Evolutionary conservation across 2,329 filamentous ascomycete species (phyloP).

Genomic region (Zymoseptoria brevis): DNA sequence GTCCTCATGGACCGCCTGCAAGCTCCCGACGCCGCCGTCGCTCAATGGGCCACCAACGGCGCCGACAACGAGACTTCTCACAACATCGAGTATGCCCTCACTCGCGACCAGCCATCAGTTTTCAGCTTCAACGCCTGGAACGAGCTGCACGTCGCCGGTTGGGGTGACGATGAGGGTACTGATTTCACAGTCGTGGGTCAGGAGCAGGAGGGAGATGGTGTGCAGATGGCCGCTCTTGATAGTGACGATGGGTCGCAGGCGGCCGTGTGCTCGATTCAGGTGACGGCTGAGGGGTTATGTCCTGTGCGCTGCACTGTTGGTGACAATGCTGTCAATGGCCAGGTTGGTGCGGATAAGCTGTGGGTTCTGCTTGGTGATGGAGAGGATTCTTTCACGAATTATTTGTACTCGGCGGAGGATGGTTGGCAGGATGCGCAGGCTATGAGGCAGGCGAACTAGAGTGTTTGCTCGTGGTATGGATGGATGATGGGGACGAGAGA

Average conservation of each 20-base stretch:
- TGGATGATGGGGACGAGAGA: too few species aligned
- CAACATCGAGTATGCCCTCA: neutral
- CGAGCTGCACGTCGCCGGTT: neutral
- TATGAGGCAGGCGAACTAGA: neutral
- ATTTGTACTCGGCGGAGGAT: neutral
- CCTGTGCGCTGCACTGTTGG: neutral
- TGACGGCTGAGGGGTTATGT: neutral
- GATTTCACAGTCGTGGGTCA: conserved; percentile 1
- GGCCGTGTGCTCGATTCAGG: neutral
- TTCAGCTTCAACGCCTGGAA: neutral
- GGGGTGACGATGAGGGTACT: neutral
- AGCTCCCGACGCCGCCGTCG: neutral
- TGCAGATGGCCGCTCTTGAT: neutral
- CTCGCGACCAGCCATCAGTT: neutral
- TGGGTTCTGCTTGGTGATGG: neutral
- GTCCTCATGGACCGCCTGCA: neutral
- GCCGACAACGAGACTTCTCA: neutral
- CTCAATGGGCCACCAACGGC: neutral
- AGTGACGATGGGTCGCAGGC: neutral
- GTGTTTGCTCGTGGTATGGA: too few species aligned
- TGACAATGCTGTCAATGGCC: neutral
- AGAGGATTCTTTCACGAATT: neutral
- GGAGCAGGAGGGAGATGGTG: neutral
- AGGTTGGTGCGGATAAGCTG: neutral
- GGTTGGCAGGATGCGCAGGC: neutral